Evolutionary conservation across 179 eudicot species (phyloP).

Genomic region (Spinacia oleracea): DNA sequence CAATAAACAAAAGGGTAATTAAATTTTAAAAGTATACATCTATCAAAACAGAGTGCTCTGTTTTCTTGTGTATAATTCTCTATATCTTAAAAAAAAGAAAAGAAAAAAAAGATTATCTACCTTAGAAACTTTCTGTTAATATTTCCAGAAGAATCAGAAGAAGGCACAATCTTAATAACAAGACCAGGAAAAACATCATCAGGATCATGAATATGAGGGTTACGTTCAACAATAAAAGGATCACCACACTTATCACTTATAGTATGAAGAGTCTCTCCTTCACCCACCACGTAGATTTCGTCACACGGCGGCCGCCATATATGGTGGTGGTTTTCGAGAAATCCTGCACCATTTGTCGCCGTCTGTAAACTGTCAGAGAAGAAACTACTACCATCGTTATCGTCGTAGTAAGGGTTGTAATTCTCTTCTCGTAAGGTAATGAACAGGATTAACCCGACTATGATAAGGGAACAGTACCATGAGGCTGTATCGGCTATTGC

Average conservation of each 20-base stretch:
- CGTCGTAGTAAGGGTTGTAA: slow-evolving; percentile 18
- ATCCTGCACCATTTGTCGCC: not conserved
- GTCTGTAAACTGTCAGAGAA: not conserved
- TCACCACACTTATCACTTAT: slow-evolving; percentile 39
- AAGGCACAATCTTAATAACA: slow-evolving; percentile 29
- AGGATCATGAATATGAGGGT: slow-evolving; percentile 41
- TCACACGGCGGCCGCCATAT: slow-evolving; percentile 33
- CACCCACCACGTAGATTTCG: slow-evolving; percentile 36
- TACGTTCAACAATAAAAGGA: slow-evolving; percentile 34
- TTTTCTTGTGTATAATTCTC: slow-evolving; percentile 7
- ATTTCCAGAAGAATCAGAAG: not conserved
- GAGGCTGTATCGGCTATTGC: slow-evolving; percentile 31
- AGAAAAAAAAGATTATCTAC: slow-evolving; percentile 5
- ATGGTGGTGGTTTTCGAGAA: not conserved
- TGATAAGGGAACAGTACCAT: slow-evolving; percentile 38
- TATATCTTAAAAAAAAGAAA: not conserved
- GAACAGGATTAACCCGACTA: slow-evolving; percentile 28
- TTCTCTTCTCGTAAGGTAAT: slow-evolving; percentile 20
- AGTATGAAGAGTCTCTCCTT: slow-evolving; percentile 38
- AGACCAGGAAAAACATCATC: slow-evolving; percentile 42
- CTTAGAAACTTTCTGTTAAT: slow-evolving; percentile 21
- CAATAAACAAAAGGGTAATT: not conserved
- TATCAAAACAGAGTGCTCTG: slow-evolving; percentile 14
- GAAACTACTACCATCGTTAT: not conserved
- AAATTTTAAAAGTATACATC: slow-evolving; percentile 10